Conservation (phyloP, 139 green algal genomes). For the Diplosphaera chodatii region DNA sequence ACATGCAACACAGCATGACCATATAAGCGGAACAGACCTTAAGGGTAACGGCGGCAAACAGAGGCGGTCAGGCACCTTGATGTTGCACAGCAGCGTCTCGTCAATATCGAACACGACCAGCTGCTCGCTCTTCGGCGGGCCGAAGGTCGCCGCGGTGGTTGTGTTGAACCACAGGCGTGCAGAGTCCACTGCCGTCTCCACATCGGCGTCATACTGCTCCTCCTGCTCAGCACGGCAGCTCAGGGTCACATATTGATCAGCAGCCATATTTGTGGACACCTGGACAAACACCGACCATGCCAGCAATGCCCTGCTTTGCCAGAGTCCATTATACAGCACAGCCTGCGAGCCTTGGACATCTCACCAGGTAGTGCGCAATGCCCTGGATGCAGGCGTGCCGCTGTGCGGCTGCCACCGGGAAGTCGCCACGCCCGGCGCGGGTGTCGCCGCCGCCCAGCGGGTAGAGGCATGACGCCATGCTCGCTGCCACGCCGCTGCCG, state of each 20-base stretch:
- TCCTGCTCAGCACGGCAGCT: neutral
- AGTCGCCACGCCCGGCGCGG: neutral
- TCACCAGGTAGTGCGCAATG: neutral
- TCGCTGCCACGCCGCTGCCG: too few relatives aligned
- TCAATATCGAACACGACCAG: slow-evolving; percentile 48
- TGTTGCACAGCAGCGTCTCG: slow-evolving; percentile 43
- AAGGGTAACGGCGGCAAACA: too few relatives aligned
- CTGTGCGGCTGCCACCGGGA: neutral
- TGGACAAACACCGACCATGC: too few relatives aligned
- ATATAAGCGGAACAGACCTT: too few relatives aligned
- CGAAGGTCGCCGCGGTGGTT: neutral
- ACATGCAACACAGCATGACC: too few relatives aligned
- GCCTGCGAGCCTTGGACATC: too few relatives aligned
- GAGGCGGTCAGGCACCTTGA: neutral
- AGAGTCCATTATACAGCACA: too few relatives aligned
- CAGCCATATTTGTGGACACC: too few relatives aligned
- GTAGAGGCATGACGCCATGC: neutral
- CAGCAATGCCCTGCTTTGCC: too few relatives aligned
- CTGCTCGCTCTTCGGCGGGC: neutral
- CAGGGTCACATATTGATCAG: too few relatives aligned
- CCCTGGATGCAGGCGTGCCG: neutral
- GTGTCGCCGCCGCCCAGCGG: neutral
- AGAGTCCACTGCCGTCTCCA: neutral
- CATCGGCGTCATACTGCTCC: slow-evolving; percentile 1
- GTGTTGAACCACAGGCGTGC: neutral